phyloP scores from a whole-genome alignment of 192 early-diverging fungal species.

The Backusella circina region DNA sequence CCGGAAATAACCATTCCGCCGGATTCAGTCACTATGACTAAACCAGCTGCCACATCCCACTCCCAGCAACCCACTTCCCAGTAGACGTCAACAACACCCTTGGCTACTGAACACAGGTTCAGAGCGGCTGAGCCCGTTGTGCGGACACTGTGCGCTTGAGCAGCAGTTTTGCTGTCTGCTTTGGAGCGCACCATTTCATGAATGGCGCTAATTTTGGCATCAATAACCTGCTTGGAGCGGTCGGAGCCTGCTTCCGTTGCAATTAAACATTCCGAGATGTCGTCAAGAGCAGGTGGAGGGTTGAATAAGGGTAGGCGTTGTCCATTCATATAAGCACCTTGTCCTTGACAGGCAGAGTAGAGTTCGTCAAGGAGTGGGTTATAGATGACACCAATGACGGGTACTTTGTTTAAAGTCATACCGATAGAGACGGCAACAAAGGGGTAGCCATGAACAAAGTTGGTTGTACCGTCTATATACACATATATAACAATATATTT shows the following conservation, averaged over 20 bases:
- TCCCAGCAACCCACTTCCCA: slow-evolving; percentile 87
- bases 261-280: slow-evolving; percentile 69
- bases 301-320: slow-evolving; percentile 59
- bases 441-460: slow-evolving; percentile 80
- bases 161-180: slow-evolving; percentile 8
- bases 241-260: slow-evolving; percentile 85
- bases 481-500: not conserved
- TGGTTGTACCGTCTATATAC: slow-evolving; percentile 63
- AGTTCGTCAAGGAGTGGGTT: slow-evolving; percentile 86
- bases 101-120: slow-evolving; percentile 75
- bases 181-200: slow-evolving; percentile 59
- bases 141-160: slow-evolving; percentile 68
- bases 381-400: slow-evolving; percentile 87
- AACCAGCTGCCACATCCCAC: slow-evolving; percentile 87
- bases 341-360: slow-evolving; percentile 52
- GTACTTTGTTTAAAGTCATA: slow-evolving; percentile 64
- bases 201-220: slow-evolving; percentile 65
- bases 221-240: slow-evolving; percentile 52
- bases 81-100: slow-evolving; percentile 81
- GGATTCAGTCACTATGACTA: slow-evolving; percentile 78
- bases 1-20: slow-evolving; percentile 77
- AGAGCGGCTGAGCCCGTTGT: slow-evolving; percentile 75
- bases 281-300: slow-evolving; percentile 49
- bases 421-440: slow-evolving; percentile 87
- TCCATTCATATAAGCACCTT: slow-evolving; percentile 66